phyloP scores from a whole-genome alignment of 129 eudicot genomes.

The Lactuca saligna region DNA sequence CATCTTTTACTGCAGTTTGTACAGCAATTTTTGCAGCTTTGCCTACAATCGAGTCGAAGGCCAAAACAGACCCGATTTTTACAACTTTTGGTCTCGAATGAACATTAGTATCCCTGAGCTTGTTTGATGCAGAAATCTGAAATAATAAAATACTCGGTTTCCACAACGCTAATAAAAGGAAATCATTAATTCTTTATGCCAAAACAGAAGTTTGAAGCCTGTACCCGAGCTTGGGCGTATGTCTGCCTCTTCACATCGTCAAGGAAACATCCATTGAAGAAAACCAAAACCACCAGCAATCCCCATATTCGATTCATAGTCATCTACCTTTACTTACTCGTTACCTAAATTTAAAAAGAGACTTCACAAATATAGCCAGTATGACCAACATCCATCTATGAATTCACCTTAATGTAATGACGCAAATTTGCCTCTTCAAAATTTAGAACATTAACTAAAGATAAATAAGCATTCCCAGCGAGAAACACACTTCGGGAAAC shows the following conservation, averaged over 20 bases:
- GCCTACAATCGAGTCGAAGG: conserved; percentile 46
- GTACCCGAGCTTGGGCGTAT: conserved; percentile 3
- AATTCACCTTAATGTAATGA: background rate
- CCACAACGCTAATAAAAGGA: too few species aligned
- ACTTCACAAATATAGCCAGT: too few species aligned
- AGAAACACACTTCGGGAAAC: too few species aligned
- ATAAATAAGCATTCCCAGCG: too few species aligned
- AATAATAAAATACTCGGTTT: too few species aligned
- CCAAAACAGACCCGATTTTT: conserved; percentile 51
- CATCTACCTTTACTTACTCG: background rate
- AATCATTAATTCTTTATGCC: background rate
- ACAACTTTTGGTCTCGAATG: conserved; percentile 54
- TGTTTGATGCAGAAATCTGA: conserved; percentile 2
- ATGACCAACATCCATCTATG: too few species aligned
- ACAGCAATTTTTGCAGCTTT: conserved; percentile 59
- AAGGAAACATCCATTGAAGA: conserved; percentile 5
- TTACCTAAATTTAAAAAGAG: too few species aligned
- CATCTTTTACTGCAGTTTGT: conserved; percentile 55
- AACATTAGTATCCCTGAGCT: conserved; percentile 6
- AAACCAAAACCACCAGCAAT: conserved; percentile 19
- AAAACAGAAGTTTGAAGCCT: background rate
- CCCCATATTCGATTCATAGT: conserved; percentile 26
- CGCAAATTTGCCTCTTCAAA: too few species aligned
- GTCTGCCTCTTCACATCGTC: too few species aligned
- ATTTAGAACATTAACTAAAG: too few species aligned